phyloP scores from a whole-genome alignment of 805 yeast species.

The Wickerhamiella australiensis region DNA sequence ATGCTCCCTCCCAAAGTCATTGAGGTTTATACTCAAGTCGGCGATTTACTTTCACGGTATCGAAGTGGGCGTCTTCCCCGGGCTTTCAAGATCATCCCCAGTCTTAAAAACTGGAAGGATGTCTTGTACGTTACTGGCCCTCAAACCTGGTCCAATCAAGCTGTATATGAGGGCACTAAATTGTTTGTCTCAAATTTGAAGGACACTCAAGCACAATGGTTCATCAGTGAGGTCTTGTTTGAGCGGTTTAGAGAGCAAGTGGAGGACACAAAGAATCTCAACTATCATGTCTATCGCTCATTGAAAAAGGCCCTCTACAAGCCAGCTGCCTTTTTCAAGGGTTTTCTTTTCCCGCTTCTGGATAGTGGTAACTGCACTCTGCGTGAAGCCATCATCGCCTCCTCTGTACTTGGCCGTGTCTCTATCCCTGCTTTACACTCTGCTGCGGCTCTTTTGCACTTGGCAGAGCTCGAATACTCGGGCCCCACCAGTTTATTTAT shows the following conservation, averaged over 20 bases:
- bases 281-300: constrained; percentile 87
- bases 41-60: constrained; percentile 74
- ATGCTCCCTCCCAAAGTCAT: constrained; percentile 91
- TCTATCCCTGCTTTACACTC: constrained; percentile 94
- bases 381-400: constrained; percentile 90
- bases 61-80: constrained; percentile 96
- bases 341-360: constrained; percentile 82
- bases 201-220: constrained; percentile 79
- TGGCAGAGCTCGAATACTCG: constrained; percentile 67
- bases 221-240: constrained; percentile 40
- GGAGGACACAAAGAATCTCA: constrained; percentile 41
- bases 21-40: constrained; percentile 86
- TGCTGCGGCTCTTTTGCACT: constrained; percentile 82
- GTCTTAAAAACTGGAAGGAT: constrained; percentile 91
- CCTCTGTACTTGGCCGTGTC: constrained; percentile 76
- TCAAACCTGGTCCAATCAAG: constrained; percentile 88
- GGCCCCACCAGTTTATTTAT: constrained; percentile 89
- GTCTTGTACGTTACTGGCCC: constrained; percentile 88
- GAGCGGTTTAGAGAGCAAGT: constrained; percentile 34
- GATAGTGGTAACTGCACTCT: constrained; percentile 72
- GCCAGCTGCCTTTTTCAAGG: constrained; percentile 96
- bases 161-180: constrained; percentile 87
- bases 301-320: constrained; percentile 86
- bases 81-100: constrained; percentile 86
- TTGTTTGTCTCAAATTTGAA: constrained; percentile 81